Conservation (phyloP, 2,329 filamentous ascomycete species). For the Phialophora expanda region DNA sequence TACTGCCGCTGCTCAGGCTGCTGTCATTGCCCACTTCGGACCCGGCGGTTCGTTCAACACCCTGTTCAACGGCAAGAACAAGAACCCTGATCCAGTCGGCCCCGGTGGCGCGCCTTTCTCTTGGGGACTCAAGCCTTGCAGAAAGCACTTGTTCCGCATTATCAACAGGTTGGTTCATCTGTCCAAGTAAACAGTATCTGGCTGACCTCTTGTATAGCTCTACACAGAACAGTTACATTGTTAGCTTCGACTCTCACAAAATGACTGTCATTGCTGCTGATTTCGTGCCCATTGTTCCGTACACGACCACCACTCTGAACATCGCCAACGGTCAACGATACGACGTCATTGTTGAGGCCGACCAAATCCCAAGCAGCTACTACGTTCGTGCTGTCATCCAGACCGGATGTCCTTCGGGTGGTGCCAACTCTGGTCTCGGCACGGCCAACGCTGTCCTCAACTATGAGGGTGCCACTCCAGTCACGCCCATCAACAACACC, state of each 20-base stretch:
- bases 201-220: slow-evolving; percentile 42
- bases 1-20: slow-evolving; percentile 27
- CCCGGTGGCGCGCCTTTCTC: slow-evolving; percentile 32
- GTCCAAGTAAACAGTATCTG: neutral
- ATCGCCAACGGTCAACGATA: slow-evolving; percentile 52
- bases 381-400: slow-evolving; percentile 39
- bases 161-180: slow-evolving; percentile 41
- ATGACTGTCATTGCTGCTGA: slow-evolving; percentile 55
- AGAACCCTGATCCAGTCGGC: slow-evolving; percentile 29
- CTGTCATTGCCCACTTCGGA: slow-evolving; percentile 35
- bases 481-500: slow-evolving; percentile 24
- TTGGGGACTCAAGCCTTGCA: slow-evolving; percentile 41
- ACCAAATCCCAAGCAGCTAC: slow-evolving; percentile 33
- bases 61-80: slow-evolving; percentile 40
- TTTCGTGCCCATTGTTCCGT: slow-evolving; percentile 37
- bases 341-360: slow-evolving; percentile 43
- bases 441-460: slow-evolving; percentile 39
- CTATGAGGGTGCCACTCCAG: slow-evolving; percentile 39
- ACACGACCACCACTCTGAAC: slow-evolving; percentile 46
- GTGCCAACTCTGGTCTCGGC: slow-evolving; percentile 35
- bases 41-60: slow-evolving; percentile 37
- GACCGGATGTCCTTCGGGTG: slow-evolving; percentile 34
- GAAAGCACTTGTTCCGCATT: slow-evolving; percentile 45
- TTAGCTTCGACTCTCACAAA: slow-evolving; percentile 59
- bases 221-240: slow-evolving; percentile 57